Conservation (phyloP, 2,329 filamentous ascomycete species). For the Coniochaeta ligniaria region DNA sequence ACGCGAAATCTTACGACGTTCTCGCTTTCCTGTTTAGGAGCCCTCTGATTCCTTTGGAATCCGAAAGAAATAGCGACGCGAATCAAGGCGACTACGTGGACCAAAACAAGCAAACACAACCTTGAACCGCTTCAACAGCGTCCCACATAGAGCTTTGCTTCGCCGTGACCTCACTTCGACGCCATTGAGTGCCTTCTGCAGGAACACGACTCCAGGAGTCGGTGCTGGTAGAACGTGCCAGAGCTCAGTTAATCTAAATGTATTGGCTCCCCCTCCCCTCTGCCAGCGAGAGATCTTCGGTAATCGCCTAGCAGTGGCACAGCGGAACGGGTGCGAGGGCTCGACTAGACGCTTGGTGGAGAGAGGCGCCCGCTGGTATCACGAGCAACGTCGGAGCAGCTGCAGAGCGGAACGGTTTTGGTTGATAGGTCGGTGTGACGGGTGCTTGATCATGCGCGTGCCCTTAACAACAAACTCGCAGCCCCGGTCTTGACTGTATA, state of each 20-base stretch:
- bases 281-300: not conserved
- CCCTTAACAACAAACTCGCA: too few relatives aligned
- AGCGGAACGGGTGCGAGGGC: not conserved
- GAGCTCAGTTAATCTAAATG: not conserved
- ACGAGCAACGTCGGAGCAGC: not conserved
- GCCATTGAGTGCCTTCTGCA: not conserved
- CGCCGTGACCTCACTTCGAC: not conserved
- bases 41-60: not conserved
- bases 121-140: not conserved
- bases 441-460: too few relatives aligned
- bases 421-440: too few relatives aligned
- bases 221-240: not conserved
- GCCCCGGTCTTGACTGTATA: too few relatives aligned
- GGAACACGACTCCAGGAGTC: not conserved
- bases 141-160: not conserved
- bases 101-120: not conserved
- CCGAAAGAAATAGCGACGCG: not conserved
- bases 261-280: not conserved
- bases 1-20: not conserved
- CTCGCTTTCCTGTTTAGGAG: not conserved
- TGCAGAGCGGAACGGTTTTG: too few relatives aligned
- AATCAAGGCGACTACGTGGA: not conserved
- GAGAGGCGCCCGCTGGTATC: not conserved
- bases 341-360: not conserved
- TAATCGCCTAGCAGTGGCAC: not conserved